Base-by-base conservation (phyloP, 805 yeast genomes). In the Tetrapisispora namnaoensis region DNA sequence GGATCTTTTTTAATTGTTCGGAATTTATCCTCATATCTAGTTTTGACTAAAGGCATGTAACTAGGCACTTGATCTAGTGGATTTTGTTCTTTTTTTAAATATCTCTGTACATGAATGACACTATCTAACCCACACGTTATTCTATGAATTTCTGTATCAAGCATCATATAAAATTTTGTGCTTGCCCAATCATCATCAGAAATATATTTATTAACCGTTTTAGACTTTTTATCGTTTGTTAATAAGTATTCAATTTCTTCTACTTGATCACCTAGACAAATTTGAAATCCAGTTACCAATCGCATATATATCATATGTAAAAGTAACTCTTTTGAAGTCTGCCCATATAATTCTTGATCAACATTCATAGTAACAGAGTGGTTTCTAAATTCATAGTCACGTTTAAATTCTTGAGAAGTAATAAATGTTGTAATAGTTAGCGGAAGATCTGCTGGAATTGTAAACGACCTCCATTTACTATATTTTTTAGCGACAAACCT, bases 401-500 rank as follows among this genome's bases (percentile, higher is more conserved):
- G 73, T 44, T 82, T 79, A 61, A 90, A 81, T 49, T 86, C 89
- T 4, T 72, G 70, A 13, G 73, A 68, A 0, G 82, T 65, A 0
- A 98, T 97, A 57, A 90, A 90, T 10, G 83, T 73, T 1, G 84
- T 78, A 0, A 95, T 80, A 2, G 88, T 80, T 0, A 86, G 70
- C 0, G 99, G 99, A 24, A 93, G 70, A 7, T 95, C 83, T 0
- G 98, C 97, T 0, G 99, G 99, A 0, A 96, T 80, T 14, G 89
- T 83, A 47, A 95, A 73, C 0, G 98, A 90, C 47, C 87, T 78
- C 99, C 99, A 93, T 60, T 90, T 90, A 45, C 90, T 82, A 16
- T 82, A 70, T 56, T 78, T 77, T 47, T 86, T 71, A 47, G 76
- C 79, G 16, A 82, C 79, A 40, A 78, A 76, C 14, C 76, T 75